A percentile compares a stretch with the other conserved stretches of the same genome.
These are phyloP conservation scores for Lactuca saligna DNA, from an alignment of 129 eudicot species.

Conservation along the genomic window DNA sequence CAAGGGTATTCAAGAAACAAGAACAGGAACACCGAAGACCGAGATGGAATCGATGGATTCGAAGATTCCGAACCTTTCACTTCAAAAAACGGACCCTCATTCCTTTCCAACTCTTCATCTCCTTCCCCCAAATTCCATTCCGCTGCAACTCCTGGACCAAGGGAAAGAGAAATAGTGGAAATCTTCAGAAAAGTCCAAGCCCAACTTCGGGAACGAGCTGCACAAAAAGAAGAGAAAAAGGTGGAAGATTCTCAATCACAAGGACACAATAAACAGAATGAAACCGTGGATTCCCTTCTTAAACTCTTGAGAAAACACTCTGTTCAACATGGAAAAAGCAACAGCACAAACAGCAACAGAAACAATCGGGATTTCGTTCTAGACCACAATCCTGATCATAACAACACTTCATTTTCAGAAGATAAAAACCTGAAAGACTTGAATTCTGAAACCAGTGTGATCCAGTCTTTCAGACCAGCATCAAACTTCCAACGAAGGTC, in stretches of 20 bases:
- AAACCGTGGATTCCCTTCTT: constrained; percentile 75
- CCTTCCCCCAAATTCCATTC: constrained; percentile 49
- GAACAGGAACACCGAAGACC: constrained; percentile 53
- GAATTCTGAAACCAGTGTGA: constrained; percentile 30
- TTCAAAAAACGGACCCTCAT: constrained; percentile 62
- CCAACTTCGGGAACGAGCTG: constrained; percentile 75
- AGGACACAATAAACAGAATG: constrained; percentile 62
- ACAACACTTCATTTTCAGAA: constrained; percentile 29
- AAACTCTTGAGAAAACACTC: constrained; percentile 77
- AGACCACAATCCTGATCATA: constrained; percentile 37
- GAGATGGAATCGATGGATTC: constrained; percentile 52
- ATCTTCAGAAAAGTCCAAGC: constrained; percentile 79
- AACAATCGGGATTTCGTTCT: constrained; percentile 43
- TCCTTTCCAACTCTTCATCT: constrained; percentile 33
- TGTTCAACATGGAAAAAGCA: constrained; percentile 64
- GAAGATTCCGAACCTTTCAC: constrained; percentile 67
- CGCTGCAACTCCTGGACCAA: constrained; percentile 68
- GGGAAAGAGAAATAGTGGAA: constrained; percentile 81
- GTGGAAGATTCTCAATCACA: constrained; percentile 51
- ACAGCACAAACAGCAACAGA: constrained; percentile 34
- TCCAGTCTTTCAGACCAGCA: constrained; percentile 51
- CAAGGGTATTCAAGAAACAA: constrained; percentile 43
- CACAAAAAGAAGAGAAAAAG: constrained; percentile 68
- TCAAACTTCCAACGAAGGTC: constrained; percentile 82
- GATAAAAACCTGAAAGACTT: constrained; percentile 32